Evolutionary conservation across 1,284 basidiomycete genomes (phyloP), one percentile per base, ranked within the genome.

Genomic region (Ceratobasidium sp.): DNA sequence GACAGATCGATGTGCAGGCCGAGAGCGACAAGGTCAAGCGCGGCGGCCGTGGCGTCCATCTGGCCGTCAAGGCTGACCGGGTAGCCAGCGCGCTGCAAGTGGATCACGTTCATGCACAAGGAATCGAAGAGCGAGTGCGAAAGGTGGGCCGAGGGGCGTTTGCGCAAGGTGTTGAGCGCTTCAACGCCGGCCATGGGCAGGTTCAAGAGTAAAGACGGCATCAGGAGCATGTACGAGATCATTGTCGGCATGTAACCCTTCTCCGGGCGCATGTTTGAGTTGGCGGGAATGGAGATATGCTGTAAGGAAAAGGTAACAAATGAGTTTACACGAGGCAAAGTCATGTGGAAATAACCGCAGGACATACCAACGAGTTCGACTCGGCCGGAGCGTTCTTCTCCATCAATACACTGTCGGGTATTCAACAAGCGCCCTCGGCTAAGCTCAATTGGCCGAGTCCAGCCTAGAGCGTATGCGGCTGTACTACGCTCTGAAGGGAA

Each of bases 171-270:
- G 42, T 40, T 51, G 44, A 75, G 61, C 12, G 72, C 72, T 49
- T 75, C 72, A 61, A 75, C 61, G 39, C 72, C 72, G 28, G 72
- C 72, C 72, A 75, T 75, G 15, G 72, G 66, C 23, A 75, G 42
- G 49, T 75, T 75, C 44, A 61, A 75, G 72, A 75, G 72, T 28
- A 61, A 75, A 7, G 72, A 75, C 26, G 72, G 72, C 72, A 75
- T 75, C 44, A 61, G 72, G 61, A 64, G 72, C 72, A 75, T 75
- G 61, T 75, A 75, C 46, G 72, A 61, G 33, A 75, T 75, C 33
- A 61, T 63, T 28, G 56, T 63, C n/a, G 72, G 72, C 42, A 61
- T 61, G 28, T 75, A n/a, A 40, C 55, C 58, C 66, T 68, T 49
- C 18, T 68, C 66, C n/a, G 64, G 33, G 28, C 66, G 66, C 46